Evolutionary conservation across 345 rosid genomes (phyloP), one percentile per base, ranked within the genome.

Genomic region (Bruguiera parviflora): DNA sequence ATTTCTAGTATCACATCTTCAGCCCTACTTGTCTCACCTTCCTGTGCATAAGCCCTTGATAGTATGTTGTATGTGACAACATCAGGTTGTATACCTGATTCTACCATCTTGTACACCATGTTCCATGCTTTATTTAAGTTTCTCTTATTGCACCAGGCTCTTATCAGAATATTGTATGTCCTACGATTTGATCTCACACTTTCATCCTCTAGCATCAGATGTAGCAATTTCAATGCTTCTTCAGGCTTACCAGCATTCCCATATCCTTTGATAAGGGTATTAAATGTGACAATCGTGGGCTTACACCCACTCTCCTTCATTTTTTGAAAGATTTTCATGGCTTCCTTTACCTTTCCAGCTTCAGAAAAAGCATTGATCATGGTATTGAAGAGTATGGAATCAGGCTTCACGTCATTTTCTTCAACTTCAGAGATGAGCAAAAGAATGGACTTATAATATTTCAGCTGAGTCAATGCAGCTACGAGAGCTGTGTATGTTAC

Each of bases 291-390:
- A 21, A 90, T 77, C 55, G 87, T 89, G 69, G 97, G 96, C 74
- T 87, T 87, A 67, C 97, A 91, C 72, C 88, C 90, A 58, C 78
- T 76, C 58, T 79, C 82, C 84, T 87, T 91, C 98, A 94, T 94
- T 77, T 88, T 91, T 22, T 67, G 67, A 67, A 89, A 94, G 67
- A 87, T 80, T 79, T 80, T 80, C 92, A 91, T 84, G 39, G 98
- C 96, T 74, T 89, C 87, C 67, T 85, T 75, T 10, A 89, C 79
- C 62, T 89, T 87, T 67, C 95, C 92, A 25, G 96, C 87, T 75
- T 94, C 97, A 28, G 92, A 85, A 31, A 88, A 84, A n/a, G 92
- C 92, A 70, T 91, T 94, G 73, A 94, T 94, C 78, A 89, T 84
- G 58, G 97, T 87, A 64, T 94, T 91, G 87, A 88, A 94, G 81